Conservation (phyloP, 2,329 filamentous ascomycete species). For the Aplosporella prunicola region DNA sequence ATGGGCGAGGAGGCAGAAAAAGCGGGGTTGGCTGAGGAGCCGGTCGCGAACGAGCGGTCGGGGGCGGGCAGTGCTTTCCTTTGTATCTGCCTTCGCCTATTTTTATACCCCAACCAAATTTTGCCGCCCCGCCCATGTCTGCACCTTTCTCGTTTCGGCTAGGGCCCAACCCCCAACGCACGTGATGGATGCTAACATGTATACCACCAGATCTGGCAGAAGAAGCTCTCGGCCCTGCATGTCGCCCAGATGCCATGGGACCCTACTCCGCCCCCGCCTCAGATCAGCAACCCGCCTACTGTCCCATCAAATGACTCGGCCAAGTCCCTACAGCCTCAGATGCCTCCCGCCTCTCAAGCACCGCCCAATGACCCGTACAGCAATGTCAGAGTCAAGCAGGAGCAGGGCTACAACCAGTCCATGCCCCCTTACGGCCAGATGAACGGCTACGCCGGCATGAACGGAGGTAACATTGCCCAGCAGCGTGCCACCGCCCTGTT, state of each 20-base stretch:
- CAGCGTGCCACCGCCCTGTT: constrained; percentile 46
- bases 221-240: constrained; percentile 73
- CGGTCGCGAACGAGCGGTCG: constrained; percentile 9
- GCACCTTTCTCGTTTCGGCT: constrained; percentile 26
- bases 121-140: constrained; percentile 16
- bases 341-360: constrained; percentile 16
- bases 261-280: constrained; percentile 60
- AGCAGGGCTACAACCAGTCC: constrained; percentile 27
- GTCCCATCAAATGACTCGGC: constrained; percentile 32
- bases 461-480: constrained; percentile 40
- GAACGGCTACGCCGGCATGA: constrained; percentile 24
- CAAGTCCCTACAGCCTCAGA: constrained; percentile 19
- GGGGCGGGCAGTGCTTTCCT: constrained; percentile 11
- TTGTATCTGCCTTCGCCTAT: constrained; percentile 30
- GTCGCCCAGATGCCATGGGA: constrained; percentile 95
- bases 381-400: constrained; percentile 42
- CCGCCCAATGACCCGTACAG: constrained; percentile 18
- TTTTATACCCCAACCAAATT: constrained; percentile 33
- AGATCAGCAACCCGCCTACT: constrained; percentile 27
- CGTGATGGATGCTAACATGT: constrained; percentile 19
- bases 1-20: constrained; percentile 12
- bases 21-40: constrained; percentile 12
- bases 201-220: constrained; percentile 71
- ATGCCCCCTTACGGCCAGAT: constrained; percentile 22
- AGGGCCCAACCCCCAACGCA: constrained; percentile 26